Percentiles rank a stretch among this genome's conserved stretches.
Conservation (phyloP, 2,329 filamentous ascomycete species). For the Alternaria brassicae region DNA sequence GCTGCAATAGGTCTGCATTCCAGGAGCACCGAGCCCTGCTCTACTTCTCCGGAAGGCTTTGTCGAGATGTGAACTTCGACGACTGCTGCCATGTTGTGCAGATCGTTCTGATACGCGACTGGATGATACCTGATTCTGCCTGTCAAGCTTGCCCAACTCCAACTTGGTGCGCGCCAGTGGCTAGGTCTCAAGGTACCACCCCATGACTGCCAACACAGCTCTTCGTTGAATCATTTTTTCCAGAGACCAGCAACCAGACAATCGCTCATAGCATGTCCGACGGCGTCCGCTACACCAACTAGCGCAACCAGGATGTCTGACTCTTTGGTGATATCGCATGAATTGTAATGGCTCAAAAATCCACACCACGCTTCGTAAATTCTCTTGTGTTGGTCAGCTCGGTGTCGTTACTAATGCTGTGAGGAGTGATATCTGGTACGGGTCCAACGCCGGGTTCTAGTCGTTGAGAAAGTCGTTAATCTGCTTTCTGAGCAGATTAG, state of each 20-base stretch:
- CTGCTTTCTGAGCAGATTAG: neutral
- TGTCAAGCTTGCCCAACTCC: neutral
- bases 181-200: accelerated
- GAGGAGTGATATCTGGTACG: neutral
- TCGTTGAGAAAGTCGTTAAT: neutral
- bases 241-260: neutral
- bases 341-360: neutral
- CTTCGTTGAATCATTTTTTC: neutral
- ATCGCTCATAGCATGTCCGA: neutral
- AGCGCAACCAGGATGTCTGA: neutral
- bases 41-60: neutral
- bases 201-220: neutral
- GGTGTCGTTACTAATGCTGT: neutral
- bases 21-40: neutral
- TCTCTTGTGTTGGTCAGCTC: accelerated
- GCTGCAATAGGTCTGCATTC: neutral
- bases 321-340: neutral
- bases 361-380: neutral
- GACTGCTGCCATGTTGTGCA: neutral
- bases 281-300: neutral
- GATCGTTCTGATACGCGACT: neutral
- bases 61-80: accelerated
- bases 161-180: neutral
- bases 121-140: neutral
- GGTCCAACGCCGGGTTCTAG: no score